These are phyloP conservation scores for Porodaedalea pini DNA, from an alignment of 1,284 basidiomycete genomes.

Conservation along the genomic window DNA sequence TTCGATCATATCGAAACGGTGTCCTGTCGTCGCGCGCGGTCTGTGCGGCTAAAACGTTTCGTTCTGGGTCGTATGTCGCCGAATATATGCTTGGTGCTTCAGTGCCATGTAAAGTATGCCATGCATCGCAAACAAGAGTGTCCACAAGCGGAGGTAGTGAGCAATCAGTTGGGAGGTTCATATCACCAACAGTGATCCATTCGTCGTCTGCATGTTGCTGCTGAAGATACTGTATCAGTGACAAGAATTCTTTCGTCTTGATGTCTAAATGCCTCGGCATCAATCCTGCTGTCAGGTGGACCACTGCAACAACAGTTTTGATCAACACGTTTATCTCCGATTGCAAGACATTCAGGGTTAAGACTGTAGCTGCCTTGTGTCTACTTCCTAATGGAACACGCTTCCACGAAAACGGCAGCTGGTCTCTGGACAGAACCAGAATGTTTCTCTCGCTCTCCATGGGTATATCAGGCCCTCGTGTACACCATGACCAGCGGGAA, in stretches of 20 bases:
- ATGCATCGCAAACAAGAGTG: background rate
- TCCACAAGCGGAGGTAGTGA: conserved; percentile 2
- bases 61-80: too few species aligned
- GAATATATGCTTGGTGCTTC: too few species aligned
- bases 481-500: conserved; percentile 12
- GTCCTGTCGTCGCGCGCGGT: too few species aligned
- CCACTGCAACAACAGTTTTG: conserved; percentile 24
- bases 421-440: conserved; percentile 19
- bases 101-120: conserved; percentile 14
- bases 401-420: conserved; percentile 19
- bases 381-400: conserved; percentile 19
- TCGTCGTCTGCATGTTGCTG: conserved; percentile 17
- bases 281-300: conserved; percentile 23
- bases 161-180: conserved; percentile 19
- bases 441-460: conserved; percentile 25
- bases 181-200: conserved; percentile 25
- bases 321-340: background rate
- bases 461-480: conserved; percentile 9
- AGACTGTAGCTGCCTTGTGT: conserved; percentile 23
- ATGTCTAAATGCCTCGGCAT: conserved; percentile 6
- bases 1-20: conserved; percentile 25
- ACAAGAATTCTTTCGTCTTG: conserved; percentile 20
- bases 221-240: conserved; percentile 17
- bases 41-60: too few species aligned
- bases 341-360: conserved; percentile 1